Evolutionary conservation across 2,329 filamentous ascomycete species (phyloP).

Genomic region (Aureobasidium sp.): DNA sequence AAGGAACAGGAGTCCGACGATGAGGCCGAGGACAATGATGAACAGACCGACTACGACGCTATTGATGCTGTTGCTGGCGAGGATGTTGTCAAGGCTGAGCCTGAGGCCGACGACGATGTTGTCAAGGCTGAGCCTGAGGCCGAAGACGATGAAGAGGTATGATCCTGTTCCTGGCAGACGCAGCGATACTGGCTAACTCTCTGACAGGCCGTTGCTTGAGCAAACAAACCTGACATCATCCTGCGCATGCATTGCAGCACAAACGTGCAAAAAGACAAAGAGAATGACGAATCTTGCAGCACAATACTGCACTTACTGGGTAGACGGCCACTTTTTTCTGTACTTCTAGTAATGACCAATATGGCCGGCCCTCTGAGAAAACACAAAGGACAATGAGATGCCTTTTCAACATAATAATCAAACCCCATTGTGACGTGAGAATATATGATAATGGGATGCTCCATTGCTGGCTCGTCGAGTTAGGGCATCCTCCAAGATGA

Average conservation of each 20-base stretch:
- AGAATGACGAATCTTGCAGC: neutral
- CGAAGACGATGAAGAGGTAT: conserved; percentile 1
- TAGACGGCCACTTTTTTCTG: neutral
- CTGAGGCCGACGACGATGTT: neutral
- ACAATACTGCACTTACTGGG: neutral
- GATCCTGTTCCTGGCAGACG: neutral
- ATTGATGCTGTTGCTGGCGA: neutral
- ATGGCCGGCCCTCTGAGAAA: neutral
- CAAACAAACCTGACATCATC: neutral
- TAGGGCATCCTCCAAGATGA: too few species aligned
- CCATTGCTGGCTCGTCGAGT: too few species aligned
- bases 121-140: neutral
- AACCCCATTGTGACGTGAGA: too few species aligned
- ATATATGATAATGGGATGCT: too few species aligned
- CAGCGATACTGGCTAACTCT: neutral
- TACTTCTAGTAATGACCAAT: neutral
- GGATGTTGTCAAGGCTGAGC: neutral
- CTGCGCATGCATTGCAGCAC: neutral
- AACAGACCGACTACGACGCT: neutral
- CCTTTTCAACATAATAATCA: neutral
- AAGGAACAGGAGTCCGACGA: conserved; percentile 4
- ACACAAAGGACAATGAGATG: neutral
- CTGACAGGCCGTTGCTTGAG: neutral
- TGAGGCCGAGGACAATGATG: conserved; percentile 4
- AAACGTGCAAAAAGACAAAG: neutral